Evolutionary conservation across 1,139 yeast genomes (phyloP), one percentile per base, ranked within the genome.

Genomic region (Diutina scorzettiae): DNA sequence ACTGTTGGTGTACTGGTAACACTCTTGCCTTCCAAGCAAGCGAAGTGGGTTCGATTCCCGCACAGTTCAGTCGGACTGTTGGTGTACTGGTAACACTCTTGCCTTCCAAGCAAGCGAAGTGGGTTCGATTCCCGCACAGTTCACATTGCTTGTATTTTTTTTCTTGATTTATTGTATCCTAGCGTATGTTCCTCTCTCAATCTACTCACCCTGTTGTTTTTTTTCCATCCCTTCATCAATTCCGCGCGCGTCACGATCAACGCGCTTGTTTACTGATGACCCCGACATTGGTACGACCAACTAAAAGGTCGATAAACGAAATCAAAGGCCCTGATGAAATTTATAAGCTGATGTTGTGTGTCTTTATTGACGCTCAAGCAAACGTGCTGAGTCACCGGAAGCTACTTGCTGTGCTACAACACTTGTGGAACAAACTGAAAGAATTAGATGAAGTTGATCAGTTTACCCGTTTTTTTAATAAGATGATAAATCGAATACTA

Each of bases 351-450:
- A 64, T 85, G 52, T 77, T 82, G 0, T 78, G 74, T 44, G 78
- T 81, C 2, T 89, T 89, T 54, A 93, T 83, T 53, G 91, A 81
- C 46, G 86, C 93, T 0, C 97, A 89, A 53, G 48, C 60, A 31
- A 70, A 84, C 1, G 66, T 80, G 30, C 79, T 91, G 0, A 81
- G 89, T 2, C 96, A 87, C 58, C 66, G 84, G 40, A 81, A 84
- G 52, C 77, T 84, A 45, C 76, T 80, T 6, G 73, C 78, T 11
- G 72, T 83, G 8, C 58, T 85, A 54, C 72, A 71, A 52, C 71
- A 72, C 41, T 63, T 84, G 14, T 84, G 81, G 47, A 53, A 63
- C 19, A 71, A 74, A 48, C 77, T 94, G 1, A 58, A 66, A 4
- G 68, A 67, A 14, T 60, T 76, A 33, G 75, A 66, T 1, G 60